Evolutionary conservation across 495 filamentous ascomycete species (phyloP).

Genomic region (Haplographium delicatum): DNA sequence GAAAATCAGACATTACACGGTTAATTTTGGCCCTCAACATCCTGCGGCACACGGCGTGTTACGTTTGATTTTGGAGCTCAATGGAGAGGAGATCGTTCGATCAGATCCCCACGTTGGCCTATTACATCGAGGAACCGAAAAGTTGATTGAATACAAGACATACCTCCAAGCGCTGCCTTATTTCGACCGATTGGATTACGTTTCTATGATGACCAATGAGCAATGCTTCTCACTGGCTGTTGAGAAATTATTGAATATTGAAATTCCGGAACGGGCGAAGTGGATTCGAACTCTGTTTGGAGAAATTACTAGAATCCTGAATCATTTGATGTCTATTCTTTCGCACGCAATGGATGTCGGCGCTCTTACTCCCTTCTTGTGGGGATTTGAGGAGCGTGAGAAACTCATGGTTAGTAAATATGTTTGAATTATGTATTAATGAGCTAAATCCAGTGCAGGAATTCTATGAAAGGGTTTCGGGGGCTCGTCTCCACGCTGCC

Average conservation of each 20-base stretch:
- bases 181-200: conserved; percentile 98
- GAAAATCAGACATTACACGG: conserved; percentile 97
- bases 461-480: conserved; percentile 99
- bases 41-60: conserved; percentile 98
- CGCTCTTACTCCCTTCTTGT: conserved; percentile 95
- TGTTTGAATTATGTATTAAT: conserved; percentile 7
- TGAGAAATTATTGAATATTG: conserved; percentile 96
- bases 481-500: conserved; percentile 94
- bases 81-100: conserved; percentile 95
- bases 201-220: conserved; percentile 99
- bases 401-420: conserved; percentile 82
- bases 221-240: conserved; percentile 94
- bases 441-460: conserved; percentile 55
- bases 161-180: conserved; percentile 98
- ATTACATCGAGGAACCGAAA: conserved; percentile 96
- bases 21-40: conserved; percentile 99
- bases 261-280: conserved; percentile 93
- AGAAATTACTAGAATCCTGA: conserved; percentile 91
- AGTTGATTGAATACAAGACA: conserved; percentile 99
- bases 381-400: conserved; percentile 99
- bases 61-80: conserved; percentile 94
- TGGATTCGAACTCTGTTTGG: conserved; percentile 96
- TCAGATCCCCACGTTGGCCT: conserved; percentile 96
- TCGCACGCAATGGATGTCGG: conserved; percentile 99
- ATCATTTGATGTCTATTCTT: conserved; percentile 97